These are phyloP conservation scores for Bondarzewia mesenterica DNA, from an alignment of 1,284 basidiomycete genomes.

Conservation along the genomic window DNA sequence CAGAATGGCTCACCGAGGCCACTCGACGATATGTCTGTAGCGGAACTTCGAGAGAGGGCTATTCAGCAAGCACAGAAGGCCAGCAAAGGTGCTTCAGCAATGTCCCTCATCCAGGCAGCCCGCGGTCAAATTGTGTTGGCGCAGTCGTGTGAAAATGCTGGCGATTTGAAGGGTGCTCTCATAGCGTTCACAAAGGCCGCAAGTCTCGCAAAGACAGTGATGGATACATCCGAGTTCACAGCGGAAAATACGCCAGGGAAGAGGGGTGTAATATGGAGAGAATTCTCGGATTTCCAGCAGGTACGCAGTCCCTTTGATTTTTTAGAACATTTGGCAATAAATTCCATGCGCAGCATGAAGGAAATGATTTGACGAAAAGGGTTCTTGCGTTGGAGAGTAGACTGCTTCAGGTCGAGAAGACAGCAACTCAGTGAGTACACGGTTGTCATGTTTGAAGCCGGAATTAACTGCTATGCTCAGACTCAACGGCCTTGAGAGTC, in stretches of 20 bases:
- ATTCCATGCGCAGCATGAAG: slow-evolving; percentile 34
- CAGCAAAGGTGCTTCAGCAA: slow-evolving; percentile 44
- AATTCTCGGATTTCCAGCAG: slow-evolving; percentile 51
- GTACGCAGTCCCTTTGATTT: slow-evolving; percentile 27
- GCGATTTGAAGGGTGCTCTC: slow-evolving; percentile 53
- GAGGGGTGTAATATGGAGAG: slow-evolving; percentile 43
- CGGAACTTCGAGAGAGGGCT: slow-evolving; percentile 57
- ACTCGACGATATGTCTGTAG: slow-evolving; percentile 30
- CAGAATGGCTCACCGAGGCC: slow-evolving; percentile 24
- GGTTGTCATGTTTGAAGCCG: slow-evolving; percentile 2
- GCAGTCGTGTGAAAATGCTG: slow-evolving; percentile 40
- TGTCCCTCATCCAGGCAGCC: slow-evolving; percentile 52
- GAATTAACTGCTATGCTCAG: slow-evolving; percentile 8
- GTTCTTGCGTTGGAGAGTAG: slow-evolving; percentile 48
- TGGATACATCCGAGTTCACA: slow-evolving; percentile 51
- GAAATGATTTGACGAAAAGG: slow-evolving; percentile 37
- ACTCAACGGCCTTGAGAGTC: slow-evolving; percentile 13
- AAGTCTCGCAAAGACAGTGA: slow-evolving; percentile 43
- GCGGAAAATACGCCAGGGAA: slow-evolving; percentile 36
- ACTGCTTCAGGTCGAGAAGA: slow-evolving; percentile 47
- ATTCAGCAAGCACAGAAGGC: slow-evolving; percentile 47
- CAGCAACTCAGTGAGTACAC: slow-evolving; percentile 32
- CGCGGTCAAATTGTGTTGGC: slow-evolving; percentile 44
- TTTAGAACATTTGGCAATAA: neutral
- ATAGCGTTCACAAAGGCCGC: slow-evolving; percentile 52